A percentile compares a stretch with the other conserved stretches of the same genome.
Conservation (phyloP, 2,329 filamentous ascomycete genomes). For the Elsinoe batatas region DNA sequence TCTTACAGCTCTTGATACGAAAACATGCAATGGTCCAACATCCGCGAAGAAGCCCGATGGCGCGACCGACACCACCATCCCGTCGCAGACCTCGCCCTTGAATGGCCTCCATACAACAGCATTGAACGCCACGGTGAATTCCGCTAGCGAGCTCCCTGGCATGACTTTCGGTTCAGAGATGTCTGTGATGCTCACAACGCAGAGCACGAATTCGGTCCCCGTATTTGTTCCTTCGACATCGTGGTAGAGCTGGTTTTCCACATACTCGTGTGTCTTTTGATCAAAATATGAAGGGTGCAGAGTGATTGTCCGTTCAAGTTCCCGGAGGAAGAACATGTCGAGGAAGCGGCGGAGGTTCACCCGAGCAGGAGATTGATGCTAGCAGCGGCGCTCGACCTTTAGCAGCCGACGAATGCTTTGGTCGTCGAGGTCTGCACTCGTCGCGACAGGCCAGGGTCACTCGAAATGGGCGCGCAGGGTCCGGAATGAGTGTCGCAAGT, state of each 20-base stretch:
- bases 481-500: not conserved
- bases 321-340: constrained; percentile 94
- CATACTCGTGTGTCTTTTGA: constrained; percentile 81
- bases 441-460: not conserved
- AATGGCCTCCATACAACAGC: constrained; percentile 97
- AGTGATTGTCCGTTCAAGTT: constrained; percentile 87
- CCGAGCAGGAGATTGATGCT: no score
- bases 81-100: constrained; percentile 96
- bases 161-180: constrained; percentile 81
- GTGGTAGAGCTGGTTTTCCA: constrained; percentile 78
- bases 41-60: constrained; percentile 84
- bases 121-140: constrained; percentile 90
- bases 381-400: no score
- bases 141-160: constrained; percentile 80
- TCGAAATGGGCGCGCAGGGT: not conserved
- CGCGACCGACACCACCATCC: constrained; percentile 84
- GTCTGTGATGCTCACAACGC: constrained; percentile 92
- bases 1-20: constrained; percentile 73
- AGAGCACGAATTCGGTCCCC: constrained; percentile 94
- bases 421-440: no score
- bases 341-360: not conserved
- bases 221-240: constrained; percentile 94
- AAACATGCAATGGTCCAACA: constrained; percentile 66
- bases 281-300: constrained; percentile 97
- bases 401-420: no score